Evolutionary conservation across 106 monocot species (phyloP).

Genomic region (Platanthera guangdongensis): DNA sequence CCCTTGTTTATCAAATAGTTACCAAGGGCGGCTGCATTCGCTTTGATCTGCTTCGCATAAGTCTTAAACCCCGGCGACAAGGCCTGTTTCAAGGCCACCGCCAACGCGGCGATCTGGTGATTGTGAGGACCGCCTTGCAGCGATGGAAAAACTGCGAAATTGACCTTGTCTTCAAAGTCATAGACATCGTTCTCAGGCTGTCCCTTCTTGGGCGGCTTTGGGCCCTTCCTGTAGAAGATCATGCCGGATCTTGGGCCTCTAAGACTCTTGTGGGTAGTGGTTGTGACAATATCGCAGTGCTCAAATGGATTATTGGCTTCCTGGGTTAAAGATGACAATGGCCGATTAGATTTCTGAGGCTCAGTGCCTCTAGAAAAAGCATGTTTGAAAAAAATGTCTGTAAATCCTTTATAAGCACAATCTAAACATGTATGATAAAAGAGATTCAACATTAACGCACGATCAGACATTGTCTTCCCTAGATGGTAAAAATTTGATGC

Average conservation of each 20-base stretch:
- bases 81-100: slow-evolving; percentile 60
- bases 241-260: slow-evolving; percentile 71
- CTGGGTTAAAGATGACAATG: slow-evolving; percentile 16
- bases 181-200: slow-evolving; percentile 64
- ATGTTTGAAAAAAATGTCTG: neutral
- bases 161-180: slow-evolving; percentile 66
- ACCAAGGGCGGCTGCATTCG: slow-evolving; percentile 48
- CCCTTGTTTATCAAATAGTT: slow-evolving; percentile 50
- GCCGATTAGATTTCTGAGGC: neutral
- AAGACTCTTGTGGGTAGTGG: slow-evolving; percentile 77
- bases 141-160: slow-evolving; percentile 69
- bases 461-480: neutral
- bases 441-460: neutral
- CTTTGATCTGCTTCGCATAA: slow-evolving; percentile 63
- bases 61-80: slow-evolving; percentile 50
- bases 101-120: slow-evolving; percentile 67
- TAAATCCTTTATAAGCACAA: neutral
- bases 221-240: slow-evolving; percentile 83
- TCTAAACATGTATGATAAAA: neutral
- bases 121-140: slow-evolving; percentile 86
- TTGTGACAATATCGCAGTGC: slow-evolving; percentile 72
- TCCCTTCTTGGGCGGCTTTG: slow-evolving; percentile 70
- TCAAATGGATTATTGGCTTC: slow-evolving; percentile 69
- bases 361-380: neutral
- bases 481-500: neutral